Base-by-base conservation (phyloP, 2,329 filamentous ascomycete genomes). In the Ceratocystis smalleyi region DNA sequence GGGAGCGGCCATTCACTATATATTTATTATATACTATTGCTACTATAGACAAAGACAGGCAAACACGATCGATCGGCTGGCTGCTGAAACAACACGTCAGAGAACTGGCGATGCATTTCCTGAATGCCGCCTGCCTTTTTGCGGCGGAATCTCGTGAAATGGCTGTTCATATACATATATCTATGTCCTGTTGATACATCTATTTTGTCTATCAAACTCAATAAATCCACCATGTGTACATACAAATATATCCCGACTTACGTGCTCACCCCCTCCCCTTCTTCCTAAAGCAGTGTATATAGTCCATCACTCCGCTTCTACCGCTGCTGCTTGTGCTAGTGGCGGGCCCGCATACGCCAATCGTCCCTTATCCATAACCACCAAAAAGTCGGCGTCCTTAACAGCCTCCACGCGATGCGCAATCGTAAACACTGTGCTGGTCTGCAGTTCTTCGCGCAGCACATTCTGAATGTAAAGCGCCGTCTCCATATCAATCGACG, bases 341-440 rank as follows among this genome's bases (percentile, higher is more conserved):
- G 74, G 70, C 1, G 77, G 78, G 0, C 80, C 79, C 47, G 77
- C 77, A 68, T 77, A 76, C 0, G 82, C 73, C 0, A 84, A 77
- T 17, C 72, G 71, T 1, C 82, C 82, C 15, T 73, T 73, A 43
- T 83, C 80, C 59, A 84, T 69, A 35, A 81, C 72, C 59, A 84
- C 71, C 64, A 78, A 81, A 70, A 78, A 84, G 61, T 79, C 77
- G 0, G 81, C 81, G 66, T 82, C 80, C 67, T 77, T 75, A 8
- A 87, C 84, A 0, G 83, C 84, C 71, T 85, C 81, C 1, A 85
- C 73, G 1, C 83, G 77, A 71, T 86, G 83, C n/a, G 83, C 83
- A 70, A 86, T 85, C 0, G 83, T 84, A 51, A 86, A 83, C 1
- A 86, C 82, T 0, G 83, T 86, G 68, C 80, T 83, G 15, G 76